Evolutionary conservation across 2,329 filamentous ascomycete genomes (phyloP), one percentile per base, ranked within the genome.

Genomic region (Colletotrichum liriopes): DNA sequence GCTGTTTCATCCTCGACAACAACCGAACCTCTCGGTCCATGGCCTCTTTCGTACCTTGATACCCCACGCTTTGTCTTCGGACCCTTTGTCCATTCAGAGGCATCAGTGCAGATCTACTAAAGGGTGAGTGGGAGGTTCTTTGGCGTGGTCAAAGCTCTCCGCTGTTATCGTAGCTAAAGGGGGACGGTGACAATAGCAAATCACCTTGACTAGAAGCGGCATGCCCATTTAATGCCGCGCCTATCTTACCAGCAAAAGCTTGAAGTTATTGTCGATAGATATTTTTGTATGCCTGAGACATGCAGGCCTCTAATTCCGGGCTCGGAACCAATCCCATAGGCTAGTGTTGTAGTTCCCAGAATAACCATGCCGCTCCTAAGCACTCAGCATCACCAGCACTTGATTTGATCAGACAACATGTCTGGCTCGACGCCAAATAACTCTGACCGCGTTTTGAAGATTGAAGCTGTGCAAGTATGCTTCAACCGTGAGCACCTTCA

Each of bases 1-100:
- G 69, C 45, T 41, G 65, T 68, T 67, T 71, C 68, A 63, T 51
- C 61, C 32, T 47, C 16, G 23, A 47, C 43, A 23, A 16, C 58
- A 23, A n/a, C 59, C 39, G 47, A 63, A 63, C 65, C 58, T 69
- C 32, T 39, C 58, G 37, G 52, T 54, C 39, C 47, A 37, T 68
- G 59, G 59, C 18, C 39, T 23, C 37, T 18, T 54, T 29, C 26
- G n/a, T 12, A 23, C 11, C 51, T 4, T 8, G 23, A 20, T 32
- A 23, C 14, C 8, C 45, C 45, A 39, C 18, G 18, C 20, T 16
- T 43, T 23, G 58, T 23, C 26, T 32, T 52, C 26, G 7, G 26
- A 52, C 7, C 7, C 49, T 32, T 29, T 32, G 49, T 20, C 49
- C 49, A 52, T 52, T 8, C 16, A 52, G 14, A 52, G 29, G 14